Evolutionary conservation across 2,329 filamentous ascomycete genomes (phyloP).

Genomic region (Fusarium denticulatum): DNA sequence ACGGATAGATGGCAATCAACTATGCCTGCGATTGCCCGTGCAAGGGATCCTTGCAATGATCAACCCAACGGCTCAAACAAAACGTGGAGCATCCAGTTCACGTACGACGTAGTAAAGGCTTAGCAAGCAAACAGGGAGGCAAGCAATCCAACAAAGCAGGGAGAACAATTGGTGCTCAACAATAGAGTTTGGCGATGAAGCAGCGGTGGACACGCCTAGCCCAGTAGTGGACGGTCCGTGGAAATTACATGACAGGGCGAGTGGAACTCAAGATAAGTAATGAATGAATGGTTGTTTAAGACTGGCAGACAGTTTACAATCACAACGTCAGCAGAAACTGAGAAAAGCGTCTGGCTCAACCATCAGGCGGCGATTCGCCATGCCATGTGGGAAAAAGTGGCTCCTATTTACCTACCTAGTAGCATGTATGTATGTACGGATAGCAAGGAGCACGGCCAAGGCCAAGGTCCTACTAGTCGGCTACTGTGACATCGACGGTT

Average conservation of each 20-base stretch:
- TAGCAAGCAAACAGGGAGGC: constrained; percentile 19
- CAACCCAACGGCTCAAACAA: constrained; percentile 21
- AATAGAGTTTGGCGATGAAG: constrained; percentile 44
- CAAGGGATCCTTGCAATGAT: constrained; percentile 16
- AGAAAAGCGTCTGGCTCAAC: constrained; percentile 16
- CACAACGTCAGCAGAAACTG: constrained; percentile 8
- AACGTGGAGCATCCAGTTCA: constrained; percentile 5
- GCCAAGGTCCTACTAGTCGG: not conserved
- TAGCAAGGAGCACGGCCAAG: not conserved
- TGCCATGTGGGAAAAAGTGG: constrained; percentile 36
- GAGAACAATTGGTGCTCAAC: constrained; percentile 21
- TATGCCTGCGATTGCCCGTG: not conserved
- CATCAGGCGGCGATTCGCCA: constrained; percentile 22
- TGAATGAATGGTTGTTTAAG: not conserved
- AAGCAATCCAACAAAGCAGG: constrained; percentile 16
- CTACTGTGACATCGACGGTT: constrained; percentile 6
- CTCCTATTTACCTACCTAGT: no score
- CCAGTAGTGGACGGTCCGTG: constrained; percentile 26
- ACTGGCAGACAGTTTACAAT: not conserved
- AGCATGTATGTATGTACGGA: no score
- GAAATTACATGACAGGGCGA: constrained; percentile 38
- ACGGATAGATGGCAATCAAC: not conserved
- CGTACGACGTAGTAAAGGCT: constrained; percentile 18
- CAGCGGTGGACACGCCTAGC: constrained; percentile 35
- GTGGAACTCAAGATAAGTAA: not conserved